phyloP scores from a whole-genome alignment of 192 early-diverging fungal species.

The Gryganskiella cystojenkinii region DNA sequence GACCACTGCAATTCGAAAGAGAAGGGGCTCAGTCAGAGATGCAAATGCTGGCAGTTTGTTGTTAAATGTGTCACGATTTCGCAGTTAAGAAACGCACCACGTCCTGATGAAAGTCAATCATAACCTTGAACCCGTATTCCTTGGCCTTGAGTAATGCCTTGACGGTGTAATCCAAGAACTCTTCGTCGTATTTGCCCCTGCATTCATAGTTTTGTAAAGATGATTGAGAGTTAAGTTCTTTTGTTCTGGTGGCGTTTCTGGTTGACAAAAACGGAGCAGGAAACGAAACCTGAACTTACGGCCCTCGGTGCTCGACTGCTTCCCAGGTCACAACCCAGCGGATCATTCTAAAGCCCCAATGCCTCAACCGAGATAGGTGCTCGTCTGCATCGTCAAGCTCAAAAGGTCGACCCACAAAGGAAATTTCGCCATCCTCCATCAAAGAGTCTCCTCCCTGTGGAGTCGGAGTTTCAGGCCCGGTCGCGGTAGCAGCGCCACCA shows the following conservation, averaged over 20 bases:
- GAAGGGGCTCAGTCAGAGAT: not conserved
- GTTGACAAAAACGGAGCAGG: not conserved
- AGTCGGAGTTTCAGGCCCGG: not conserved
- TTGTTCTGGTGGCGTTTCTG: not conserved
- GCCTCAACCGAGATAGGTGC: conserved; percentile 69
- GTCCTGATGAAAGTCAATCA: conserved; percentile 72
- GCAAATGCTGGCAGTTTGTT: not conserved
- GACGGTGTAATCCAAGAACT: conserved; percentile 66
- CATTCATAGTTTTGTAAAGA: too few relatives aligned
- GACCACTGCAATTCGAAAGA: conserved; percentile 27
- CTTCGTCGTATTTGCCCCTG: conserved; percentile 61
- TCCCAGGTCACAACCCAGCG: conserved; percentile 83
- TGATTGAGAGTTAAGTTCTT: too few relatives aligned
- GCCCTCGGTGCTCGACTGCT: conserved; percentile 70
- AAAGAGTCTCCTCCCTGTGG: not conserved
- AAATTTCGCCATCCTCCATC: conserved; percentile 50
- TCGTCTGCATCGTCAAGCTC: conserved; percentile 74
- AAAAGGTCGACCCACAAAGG: conserved; percentile 81
- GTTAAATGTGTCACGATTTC: not conserved
- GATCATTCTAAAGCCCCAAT: conserved; percentile 80
- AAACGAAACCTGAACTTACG: conserved; percentile 48
- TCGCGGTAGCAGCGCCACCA: not conserved
- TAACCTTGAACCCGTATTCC: conserved; percentile 57
- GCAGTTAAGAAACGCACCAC: conserved; percentile 39
- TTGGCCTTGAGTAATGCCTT: conserved; percentile 56